phyloP scores from a whole-genome alignment of 139 green algal genomes.

The Dunaliella sp. region DNA sequence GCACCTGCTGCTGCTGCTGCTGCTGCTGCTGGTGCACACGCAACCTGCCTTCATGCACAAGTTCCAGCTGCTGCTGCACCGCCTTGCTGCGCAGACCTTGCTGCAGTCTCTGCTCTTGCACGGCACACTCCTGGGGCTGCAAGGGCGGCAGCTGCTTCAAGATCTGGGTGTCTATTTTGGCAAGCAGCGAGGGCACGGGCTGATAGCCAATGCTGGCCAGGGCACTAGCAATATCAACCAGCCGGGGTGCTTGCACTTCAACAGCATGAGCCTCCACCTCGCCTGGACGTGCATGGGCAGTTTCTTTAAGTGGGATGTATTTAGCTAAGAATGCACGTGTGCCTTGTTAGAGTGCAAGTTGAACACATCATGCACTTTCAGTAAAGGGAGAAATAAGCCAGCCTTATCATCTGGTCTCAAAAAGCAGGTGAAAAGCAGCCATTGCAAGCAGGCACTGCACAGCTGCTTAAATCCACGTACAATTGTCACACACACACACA shows the following conservation, averaged over 20 bases:
- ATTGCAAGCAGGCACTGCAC: not conserved
- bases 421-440: not conserved
- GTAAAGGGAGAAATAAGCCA: not conserved
- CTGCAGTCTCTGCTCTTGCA: too few relatives aligned
- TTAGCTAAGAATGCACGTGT: not conserved
- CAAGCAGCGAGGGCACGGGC: not conserved
- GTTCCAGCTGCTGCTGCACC: too few relatives aligned
- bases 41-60: too few relatives aligned
- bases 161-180: not conserved
- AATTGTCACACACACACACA: not conserved
- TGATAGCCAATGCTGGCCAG: not conserved
- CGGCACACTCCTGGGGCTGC: too few relatives aligned
- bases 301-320: not conserved
- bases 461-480: too few relatives aligned
- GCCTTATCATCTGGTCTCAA: not conserved
- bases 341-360: not conserved
- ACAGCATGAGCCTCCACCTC: not conserved
- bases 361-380: not conserved
- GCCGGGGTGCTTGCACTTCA: not conserved
- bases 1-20: too few relatives aligned
- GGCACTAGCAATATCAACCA: not conserved
- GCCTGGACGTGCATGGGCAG: not conserved
- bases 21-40: too few relatives aligned
- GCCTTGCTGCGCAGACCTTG: too few relatives aligned
- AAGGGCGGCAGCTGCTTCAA: not conserved